These are phyloP conservation scores for Moesziomyces parantarcticus DNA, from an alignment of 1,284 basidiomycete species.

Conservation along the genomic window DNA sequence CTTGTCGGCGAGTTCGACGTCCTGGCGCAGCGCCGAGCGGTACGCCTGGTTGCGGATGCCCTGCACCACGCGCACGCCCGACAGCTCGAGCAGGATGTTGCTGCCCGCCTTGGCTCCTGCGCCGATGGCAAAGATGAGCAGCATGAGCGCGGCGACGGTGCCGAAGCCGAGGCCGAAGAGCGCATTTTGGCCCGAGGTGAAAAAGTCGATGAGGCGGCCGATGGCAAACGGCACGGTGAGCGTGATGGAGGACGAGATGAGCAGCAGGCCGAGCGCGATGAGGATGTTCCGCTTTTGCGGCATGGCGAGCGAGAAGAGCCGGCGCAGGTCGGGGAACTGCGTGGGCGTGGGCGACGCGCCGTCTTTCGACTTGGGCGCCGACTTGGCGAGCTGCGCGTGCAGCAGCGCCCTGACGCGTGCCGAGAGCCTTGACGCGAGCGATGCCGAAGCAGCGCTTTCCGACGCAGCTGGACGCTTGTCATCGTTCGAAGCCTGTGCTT, in stretches of 20 bases:
- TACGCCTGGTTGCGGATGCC: conserved; percentile 86
- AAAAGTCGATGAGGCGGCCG: conserved; percentile 66
- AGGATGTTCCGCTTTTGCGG: conserved; percentile 60
- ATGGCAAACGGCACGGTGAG: conserved; percentile 71
- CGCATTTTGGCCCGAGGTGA: conserved; percentile 53
- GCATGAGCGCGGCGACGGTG: conserved; percentile 80
- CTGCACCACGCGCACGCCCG: conserved; percentile 91
- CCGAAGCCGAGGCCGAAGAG: conserved; percentile 75
- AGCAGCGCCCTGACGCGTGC: conserved; percentile 20
- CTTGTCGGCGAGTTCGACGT: conserved; percentile 81
- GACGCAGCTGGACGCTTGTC: not conserved
- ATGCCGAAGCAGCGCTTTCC: conserved; percentile 1
- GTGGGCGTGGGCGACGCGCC: conserved; percentile 38
- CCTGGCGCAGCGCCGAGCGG: conserved; percentile 82
- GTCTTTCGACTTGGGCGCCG: conserved; percentile 41
- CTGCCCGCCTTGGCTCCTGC: conserved; percentile 88
- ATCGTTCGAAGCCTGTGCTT: not conserved
- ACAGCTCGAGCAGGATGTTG: conserved; percentile 83
- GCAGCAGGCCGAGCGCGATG: conserved; percentile 59
- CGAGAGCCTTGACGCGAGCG: conserved; percentile 22
- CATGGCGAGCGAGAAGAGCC: conserved; percentile 62
- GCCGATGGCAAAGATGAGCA: conserved; percentile 85
- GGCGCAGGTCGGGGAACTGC: conserved; percentile 59
- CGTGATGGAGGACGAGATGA: conserved; percentile 74
- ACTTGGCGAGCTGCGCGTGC: conserved; percentile 41